Conservation (phyloP, 192 early-diverging fungal species). For the Linnemannia zychae region DNA sequence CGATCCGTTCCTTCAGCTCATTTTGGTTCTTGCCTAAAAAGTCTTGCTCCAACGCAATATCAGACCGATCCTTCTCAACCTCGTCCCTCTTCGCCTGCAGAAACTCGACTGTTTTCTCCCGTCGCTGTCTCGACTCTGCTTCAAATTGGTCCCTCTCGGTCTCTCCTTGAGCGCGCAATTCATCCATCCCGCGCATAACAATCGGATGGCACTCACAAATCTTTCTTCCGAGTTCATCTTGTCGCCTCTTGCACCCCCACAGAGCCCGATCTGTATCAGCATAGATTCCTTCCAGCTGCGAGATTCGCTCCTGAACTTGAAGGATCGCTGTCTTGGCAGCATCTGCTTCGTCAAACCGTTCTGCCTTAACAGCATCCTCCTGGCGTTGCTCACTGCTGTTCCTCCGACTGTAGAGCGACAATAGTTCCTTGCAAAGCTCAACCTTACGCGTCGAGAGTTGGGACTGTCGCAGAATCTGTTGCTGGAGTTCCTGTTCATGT, state of each 20-base stretch:
- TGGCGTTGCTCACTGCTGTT: slow-evolving; percentile 30
- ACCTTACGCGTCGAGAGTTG: slow-evolving; percentile 36
- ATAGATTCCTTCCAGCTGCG: slow-evolving; percentile 23
- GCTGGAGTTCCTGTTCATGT: slow-evolving; percentile 34
- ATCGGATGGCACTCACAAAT: slow-evolving; percentile 27
- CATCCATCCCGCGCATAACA: slow-evolving; percentile 26
- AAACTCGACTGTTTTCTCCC: slow-evolving; percentile 5
- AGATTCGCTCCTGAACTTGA: slow-evolving; percentile 25
- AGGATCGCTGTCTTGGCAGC: slow-evolving; percentile 11
- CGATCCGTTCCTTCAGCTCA: slow-evolving; percentile 34
- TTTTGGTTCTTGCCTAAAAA: slow-evolving; percentile 34
- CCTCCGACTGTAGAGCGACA: slow-evolving; percentile 31
- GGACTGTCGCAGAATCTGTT: slow-evolving; percentile 27
- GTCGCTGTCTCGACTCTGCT: not conserved
- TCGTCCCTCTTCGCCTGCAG: slow-evolving; percentile 21
- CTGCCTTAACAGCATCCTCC: slow-evolving; percentile 20
- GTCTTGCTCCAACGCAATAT: slow-evolving; percentile 26
- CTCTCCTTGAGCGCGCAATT: slow-evolving; percentile 19
- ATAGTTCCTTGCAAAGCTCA: slow-evolving; percentile 25
- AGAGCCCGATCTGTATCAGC: slow-evolving; percentile 19
- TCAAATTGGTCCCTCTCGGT: slow-evolving; percentile 14
- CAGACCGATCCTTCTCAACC: slow-evolving; percentile 29
- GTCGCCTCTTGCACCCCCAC: slow-evolving; percentile 39
- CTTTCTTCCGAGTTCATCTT: slow-evolving; percentile 35
- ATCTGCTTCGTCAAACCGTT: slow-evolving; percentile 41